Conservation (phyloP, 805 yeast species). For the Candida morakotiae region DNA sequence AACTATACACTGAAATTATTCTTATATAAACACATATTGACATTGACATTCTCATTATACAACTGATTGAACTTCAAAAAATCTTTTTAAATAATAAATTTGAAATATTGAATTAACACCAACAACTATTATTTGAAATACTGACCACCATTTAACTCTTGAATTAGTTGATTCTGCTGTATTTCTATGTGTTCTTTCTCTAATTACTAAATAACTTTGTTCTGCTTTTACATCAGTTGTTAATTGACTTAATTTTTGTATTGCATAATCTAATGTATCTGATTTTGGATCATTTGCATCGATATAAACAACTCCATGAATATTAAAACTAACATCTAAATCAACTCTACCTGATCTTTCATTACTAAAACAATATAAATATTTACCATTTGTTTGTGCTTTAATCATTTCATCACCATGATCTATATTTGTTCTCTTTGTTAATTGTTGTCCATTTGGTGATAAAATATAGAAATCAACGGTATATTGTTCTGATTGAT, state of each 20-base stretch:
- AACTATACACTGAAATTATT: no score
- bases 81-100: slow-evolving; percentile 87
- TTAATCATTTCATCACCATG: slow-evolving; percentile 76
- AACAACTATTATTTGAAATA: slow-evolving; percentile 84
- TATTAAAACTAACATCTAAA: slow-evolving; percentile 91
- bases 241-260: slow-evolving; percentile 67
- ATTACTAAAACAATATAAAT: slow-evolving; percentile 87
- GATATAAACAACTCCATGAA: slow-evolving; percentile 87
- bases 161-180: slow-evolving; percentile 97
- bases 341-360: slow-evolving; percentile 69
- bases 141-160: slow-evolving; percentile 97
- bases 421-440: slow-evolving; percentile 52
- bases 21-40: neutral
- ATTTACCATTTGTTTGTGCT: slow-evolving; percentile 68
- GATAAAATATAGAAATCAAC: slow-evolving; percentile 55
- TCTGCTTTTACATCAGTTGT: slow-evolving; percentile 89
- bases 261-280: slow-evolving; percentile 80
- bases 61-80: slow-evolving; percentile 90
- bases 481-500: slow-evolving; percentile 58
- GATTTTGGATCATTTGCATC: slow-evolving; percentile 72
- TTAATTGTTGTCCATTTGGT: slow-evolving; percentile 46
- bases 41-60: slow-evolving; percentile 42
- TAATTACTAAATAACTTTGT: slow-evolving; percentile 85
- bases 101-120: slow-evolving; percentile 87
- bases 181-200: slow-evolving; percentile 97